Evolutionary conservation across 306 rosid genomes (phyloP), one percentile per base, ranked within the genome.

Genomic region (Castanea sativa): DNA sequence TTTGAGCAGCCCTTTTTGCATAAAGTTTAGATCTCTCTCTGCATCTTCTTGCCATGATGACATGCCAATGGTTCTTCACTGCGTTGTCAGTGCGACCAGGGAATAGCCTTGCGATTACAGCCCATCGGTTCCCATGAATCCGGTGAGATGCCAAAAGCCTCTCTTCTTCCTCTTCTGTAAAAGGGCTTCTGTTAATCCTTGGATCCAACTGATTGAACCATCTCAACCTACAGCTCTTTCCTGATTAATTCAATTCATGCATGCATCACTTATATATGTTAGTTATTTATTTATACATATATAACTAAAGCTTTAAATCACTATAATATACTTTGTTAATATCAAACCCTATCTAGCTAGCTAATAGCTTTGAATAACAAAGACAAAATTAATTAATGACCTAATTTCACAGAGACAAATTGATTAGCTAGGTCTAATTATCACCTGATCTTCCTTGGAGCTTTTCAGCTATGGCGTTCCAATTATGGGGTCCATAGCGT

Each of bases 141-240:
- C 89, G 19, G 74, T 95, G 98, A 55, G 94, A 90, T 23, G 93
- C 90, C 27, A 95, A 18, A 5, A 95, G 96, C 41, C 96, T 57
- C 74, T 88, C 97, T 56, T 95, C 99, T 79, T 95, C 99, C 74
- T 91, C 98, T 81, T 95, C 96, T 0, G 88, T 95, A 82, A 95
- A 93, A 4, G 98, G 94, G 72, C 57, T 91, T 81, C 96, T 86
- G 38, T 95, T 93, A 41, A 95, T 95, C 77, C 99, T 85, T 27
- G 99, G 96, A 67, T 95, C 99, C 72, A 95, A 56, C 78, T 95
- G 99, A 78, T 95, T 95, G 86, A 93, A 95, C 99, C 99, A 95
- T 83, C 99, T 95, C 87, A 95, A 85, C 82, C 99, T 89, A 79
- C 99, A 95, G 58, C 99, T 95, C 85, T 95, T 95, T 49, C 99